These are phyloP conservation scores for Erythrobasidium hasegawianum DNA, from an alignment of 1,284 basidiomycete genomes.

Conservation along the genomic window DNA sequence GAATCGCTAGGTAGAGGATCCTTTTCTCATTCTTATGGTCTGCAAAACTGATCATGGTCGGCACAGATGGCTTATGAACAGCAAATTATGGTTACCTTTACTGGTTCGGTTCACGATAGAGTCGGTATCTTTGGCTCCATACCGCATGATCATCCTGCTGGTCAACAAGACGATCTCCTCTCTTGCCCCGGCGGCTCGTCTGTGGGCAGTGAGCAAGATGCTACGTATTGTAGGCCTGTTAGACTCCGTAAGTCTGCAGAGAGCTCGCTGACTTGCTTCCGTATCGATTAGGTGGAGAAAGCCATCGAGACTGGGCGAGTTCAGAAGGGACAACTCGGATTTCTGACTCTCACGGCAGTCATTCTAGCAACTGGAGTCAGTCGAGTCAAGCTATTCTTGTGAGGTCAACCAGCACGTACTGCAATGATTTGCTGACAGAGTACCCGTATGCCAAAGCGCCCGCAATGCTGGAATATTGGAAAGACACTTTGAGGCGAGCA, in stretches of 20 bases:
- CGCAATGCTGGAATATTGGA: slow-evolving; percentile 26
- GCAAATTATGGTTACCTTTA: slow-evolving; percentile 19
- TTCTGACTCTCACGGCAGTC: slow-evolving; percentile 4
- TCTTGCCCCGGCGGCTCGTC: slow-evolving; percentile 7
- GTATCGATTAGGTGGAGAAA: slow-evolving; percentile 23
- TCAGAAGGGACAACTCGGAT: slow-evolving; percentile 7
- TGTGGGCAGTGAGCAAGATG: slow-evolving; percentile 22
- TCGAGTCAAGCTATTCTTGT: slow-evolving; percentile 17
- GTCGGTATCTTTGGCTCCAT: slow-evolving; percentile 21
- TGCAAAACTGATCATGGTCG: neutral
- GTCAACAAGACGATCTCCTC: slow-evolving; percentile 11
- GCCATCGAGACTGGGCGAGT: slow-evolving; percentile 24
- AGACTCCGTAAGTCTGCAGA: neutral
- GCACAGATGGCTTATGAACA: slow-evolving; percentile 14
- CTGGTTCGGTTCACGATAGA: slow-evolving; percentile 20
- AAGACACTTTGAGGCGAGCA: slow-evolving; percentile 14
- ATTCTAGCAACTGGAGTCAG: slow-evolving; percentile 19
- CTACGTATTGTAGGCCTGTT: neutral
- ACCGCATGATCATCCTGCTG: slow-evolving; percentile 19
- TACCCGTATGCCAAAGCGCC: too few species aligned
- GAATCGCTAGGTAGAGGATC: slow-evolving; percentile 20
- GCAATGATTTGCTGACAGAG: too few species aligned
- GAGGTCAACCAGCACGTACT: too few species aligned
- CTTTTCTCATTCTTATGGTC: too few species aligned
- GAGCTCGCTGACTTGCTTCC: too few species aligned